Evolutionary conservation across 1,284 basidiomycete species (phyloP).

Genomic region (Inonotus hispidus): DNA sequence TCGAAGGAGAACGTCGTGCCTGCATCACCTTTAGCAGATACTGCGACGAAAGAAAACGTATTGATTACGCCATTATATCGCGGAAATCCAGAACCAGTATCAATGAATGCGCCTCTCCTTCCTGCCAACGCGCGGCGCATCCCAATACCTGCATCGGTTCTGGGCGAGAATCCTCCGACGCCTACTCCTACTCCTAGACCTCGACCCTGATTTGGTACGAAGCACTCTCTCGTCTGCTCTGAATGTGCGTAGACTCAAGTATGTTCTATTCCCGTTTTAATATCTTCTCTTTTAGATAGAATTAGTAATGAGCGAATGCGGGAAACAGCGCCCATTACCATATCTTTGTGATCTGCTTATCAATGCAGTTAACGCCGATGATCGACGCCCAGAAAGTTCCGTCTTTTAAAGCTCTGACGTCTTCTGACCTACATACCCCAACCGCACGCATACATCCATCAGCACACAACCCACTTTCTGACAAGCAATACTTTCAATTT

Average conservation of each 20-base stretch:
- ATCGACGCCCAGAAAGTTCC: background rate
- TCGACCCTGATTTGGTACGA: background rate
- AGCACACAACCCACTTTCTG: background rate
- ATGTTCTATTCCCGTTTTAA: no score
- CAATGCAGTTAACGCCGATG: background rate
- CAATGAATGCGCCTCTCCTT: conserved; percentile 33
- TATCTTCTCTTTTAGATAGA: no score
- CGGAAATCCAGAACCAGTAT: conserved; percentile 36
- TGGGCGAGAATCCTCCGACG: conserved; percentile 28
- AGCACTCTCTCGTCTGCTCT: no score
- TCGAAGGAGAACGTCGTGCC: conserved; percentile 9
- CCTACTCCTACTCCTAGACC: conserved; percentile 29
- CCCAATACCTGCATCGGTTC: conserved; percentile 31
- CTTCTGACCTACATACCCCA: no score
- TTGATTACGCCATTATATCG: conserved; percentile 32
- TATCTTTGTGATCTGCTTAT: no score
- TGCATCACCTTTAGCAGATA: conserved; percentile 19
- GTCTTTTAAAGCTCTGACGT: background rate
- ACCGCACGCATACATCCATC: no score
- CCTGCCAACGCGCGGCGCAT: conserved; percentile 33
- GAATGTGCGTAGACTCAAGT: background rate
- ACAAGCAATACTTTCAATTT: background rate
- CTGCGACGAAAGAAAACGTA: conserved; percentile 5
- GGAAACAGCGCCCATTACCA: no score
- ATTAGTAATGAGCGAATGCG: no score